A percentile compares a stretch with the other conserved stretches of the same genome.
phyloP scores from a whole-genome alignment of 768 basidiomycete species.

The Termitomyces sp. region DNA sequence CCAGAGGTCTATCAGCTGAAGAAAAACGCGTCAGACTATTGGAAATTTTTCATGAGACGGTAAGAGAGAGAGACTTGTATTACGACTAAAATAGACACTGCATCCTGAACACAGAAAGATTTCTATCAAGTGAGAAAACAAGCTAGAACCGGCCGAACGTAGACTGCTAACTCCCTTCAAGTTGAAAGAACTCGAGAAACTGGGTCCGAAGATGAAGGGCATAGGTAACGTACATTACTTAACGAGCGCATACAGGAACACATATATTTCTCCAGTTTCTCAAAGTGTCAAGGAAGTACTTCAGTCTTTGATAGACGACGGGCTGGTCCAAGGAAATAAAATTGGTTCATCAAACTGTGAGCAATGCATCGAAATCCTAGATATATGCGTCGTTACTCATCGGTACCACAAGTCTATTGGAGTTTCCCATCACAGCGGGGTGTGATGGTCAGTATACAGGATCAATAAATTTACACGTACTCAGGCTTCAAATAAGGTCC shows the following conservation, averaged over 20 bases:
- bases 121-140: constrained; percentile 59
- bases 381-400: constrained; percentile 18
- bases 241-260: background rate
- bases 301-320: constrained; percentile 83
- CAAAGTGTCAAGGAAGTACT: constrained; percentile 92
- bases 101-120: constrained; percentile 53
- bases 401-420: constrained; percentile 73
- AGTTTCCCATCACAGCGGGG: constrained; percentile 91
- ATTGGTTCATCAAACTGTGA: constrained; percentile 93
- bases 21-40: constrained; percentile 88
- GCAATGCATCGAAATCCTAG: constrained; percentile 21
- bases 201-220: constrained; percentile 85
- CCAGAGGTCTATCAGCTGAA: constrained; percentile 81
- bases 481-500: constrained; percentile 39
- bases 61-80: constrained; percentile 23
- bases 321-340: constrained; percentile 84
- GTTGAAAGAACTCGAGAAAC: constrained; percentile 92
- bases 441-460: constrained; percentile 49
- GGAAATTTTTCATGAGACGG: constrained; percentile 93
- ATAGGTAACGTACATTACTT: constrained; percentile 51
- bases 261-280: constrained; percentile 48
- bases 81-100: background rate
- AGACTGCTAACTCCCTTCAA: constrained; percentile 21
- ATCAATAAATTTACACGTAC: background rate
- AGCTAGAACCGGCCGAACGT: background rate